Percentiles rank a stretch among this genome's conserved stretches.
These are phyloP conservation scores for Claviceps monticola DNA, from an alignment of 2,329 filamentous ascomycete species.

Conservation along the genomic window DNA sequence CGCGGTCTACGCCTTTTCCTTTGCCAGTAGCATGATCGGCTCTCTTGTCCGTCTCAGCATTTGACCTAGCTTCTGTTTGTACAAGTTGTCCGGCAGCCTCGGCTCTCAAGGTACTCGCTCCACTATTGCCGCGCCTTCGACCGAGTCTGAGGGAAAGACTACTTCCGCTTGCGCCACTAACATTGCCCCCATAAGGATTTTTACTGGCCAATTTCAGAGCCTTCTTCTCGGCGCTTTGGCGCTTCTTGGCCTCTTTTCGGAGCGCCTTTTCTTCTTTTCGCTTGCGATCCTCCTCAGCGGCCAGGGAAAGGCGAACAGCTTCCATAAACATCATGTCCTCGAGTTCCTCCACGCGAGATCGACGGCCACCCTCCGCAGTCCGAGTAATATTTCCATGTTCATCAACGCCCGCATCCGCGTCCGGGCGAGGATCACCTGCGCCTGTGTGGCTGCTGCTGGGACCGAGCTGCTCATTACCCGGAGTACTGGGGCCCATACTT, in stretches of 20 bases:
- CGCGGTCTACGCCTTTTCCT: slow-evolving; percentile 56
- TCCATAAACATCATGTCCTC: slow-evolving; percentile 99
- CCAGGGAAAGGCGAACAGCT: slow-evolving; percentile 81
- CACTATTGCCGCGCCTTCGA: slow-evolving; percentile 45
- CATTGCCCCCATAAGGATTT: slow-evolving; percentile 21
- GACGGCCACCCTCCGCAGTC: slow-evolving; percentile 16
- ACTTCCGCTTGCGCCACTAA: slow-evolving; percentile 42
- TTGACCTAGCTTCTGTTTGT: slow-evolving; percentile 12
- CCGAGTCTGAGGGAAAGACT: slow-evolving; percentile 48
- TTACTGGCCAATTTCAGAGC: slow-evolving; percentile 47
- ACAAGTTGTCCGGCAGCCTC: slow-evolving; percentile 35
- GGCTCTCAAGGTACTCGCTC: slow-evolving; percentile 43
- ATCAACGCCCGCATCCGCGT: slow-evolving; percentile 12
- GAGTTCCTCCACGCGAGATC: slow-evolving; percentile 62
- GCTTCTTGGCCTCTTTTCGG: slow-evolving; percentile 68
- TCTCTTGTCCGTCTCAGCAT: slow-evolving; percentile 16
- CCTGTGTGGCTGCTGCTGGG: background rate
- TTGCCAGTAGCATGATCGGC: slow-evolving; percentile 31
- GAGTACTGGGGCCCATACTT: slow-evolving; percentile 22
- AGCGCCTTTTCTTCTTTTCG: slow-evolving; percentile 47
- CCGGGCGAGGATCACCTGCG: slow-evolving; percentile 11
- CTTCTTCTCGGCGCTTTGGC: slow-evolving; percentile 74
- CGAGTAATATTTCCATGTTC: slow-evolving; percentile 11
- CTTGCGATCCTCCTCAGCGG: slow-evolving; percentile 83
- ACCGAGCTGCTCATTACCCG: slow-evolving; percentile 10